Conservation (phyloP, 139 green algal species). For the Choricystis sp. region DNA sequence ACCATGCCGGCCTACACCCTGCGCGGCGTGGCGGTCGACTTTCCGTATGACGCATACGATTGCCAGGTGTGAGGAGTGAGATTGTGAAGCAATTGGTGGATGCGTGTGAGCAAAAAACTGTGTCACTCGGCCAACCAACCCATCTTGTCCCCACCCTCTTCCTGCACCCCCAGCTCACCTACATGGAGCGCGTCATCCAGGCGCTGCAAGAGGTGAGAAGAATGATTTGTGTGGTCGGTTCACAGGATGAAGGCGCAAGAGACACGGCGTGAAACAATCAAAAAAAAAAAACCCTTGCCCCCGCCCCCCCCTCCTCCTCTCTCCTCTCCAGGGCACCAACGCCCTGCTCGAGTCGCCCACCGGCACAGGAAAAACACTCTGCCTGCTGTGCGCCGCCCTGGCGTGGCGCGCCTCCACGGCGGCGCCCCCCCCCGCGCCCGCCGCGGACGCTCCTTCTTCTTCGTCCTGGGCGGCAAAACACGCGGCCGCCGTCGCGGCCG, state of each 20-base stretch:
- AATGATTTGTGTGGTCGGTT: neutral
- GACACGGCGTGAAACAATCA: no score
- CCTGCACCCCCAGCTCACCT: conserved; percentile 38
- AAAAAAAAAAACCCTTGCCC: no score
- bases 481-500: conserved; percentile 20
- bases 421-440: neutral
- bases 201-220: conserved; percentile 57
- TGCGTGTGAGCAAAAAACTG: no score
- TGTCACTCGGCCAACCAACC: no score
- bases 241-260: no score
- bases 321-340: conserved; percentile 40
- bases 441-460: neutral
- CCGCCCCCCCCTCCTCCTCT: no score
- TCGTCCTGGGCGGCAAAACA: conserved; percentile 1
- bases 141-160: neutral
- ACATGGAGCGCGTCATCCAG: conserved; percentile 81
- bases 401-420: conserved; percentile 51
- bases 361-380: conserved; percentile 94
- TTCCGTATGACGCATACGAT: conserved; percentile 73
- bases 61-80: conserved; percentile 51
- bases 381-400: conserved; percentile 84
- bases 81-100: no score
- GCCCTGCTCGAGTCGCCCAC: conserved; percentile 88
- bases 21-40: conserved; percentile 50
- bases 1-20: conserved; percentile 28